Conservation (phyloP, 768 basidiomycete genomes). For the Tricholoma flavovirens region DNA sequence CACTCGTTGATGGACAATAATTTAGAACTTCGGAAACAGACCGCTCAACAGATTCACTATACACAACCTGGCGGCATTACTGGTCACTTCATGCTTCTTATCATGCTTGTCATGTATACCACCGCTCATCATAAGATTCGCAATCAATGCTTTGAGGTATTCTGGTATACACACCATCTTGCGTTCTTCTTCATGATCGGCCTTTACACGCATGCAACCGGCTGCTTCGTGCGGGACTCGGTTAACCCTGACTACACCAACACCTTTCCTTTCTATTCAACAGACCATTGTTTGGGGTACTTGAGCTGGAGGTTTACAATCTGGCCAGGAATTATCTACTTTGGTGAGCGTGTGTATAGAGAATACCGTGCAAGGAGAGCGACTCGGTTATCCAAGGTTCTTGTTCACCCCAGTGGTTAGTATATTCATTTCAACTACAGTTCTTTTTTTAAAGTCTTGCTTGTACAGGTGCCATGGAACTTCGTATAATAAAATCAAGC, state of each 20-base stretch:
- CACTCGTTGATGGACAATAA: background rate
- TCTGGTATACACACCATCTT: conserved; percentile 96
- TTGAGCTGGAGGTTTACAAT: conserved; percentile 87
- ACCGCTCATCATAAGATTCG: conserved; percentile 89
- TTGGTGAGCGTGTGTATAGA: conserved; percentile 79
- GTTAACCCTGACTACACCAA: conserved; percentile 60
- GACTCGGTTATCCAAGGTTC: conserved; percentile 78
- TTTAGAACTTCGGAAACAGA: conserved; percentile 73
- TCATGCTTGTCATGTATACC: conserved; percentile 90
- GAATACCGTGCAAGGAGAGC: conserved; percentile 75
- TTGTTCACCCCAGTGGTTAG: conserved; percentile 84
- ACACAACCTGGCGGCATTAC: conserved; percentile 87
- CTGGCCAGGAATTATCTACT: conserved; percentile 89
- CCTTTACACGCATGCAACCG: conserved; percentile 85
- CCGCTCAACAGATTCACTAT: conserved; percentile 83
- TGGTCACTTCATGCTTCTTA: conserved; percentile 91
- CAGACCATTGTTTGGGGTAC: conserved; percentile 88
- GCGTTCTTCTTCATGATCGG: conserved; percentile 93
- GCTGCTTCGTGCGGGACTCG: conserved; percentile 93
- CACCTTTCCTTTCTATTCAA: conserved; percentile 83
- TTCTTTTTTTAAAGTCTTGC: conserved; percentile 2
- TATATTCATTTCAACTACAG: conserved; percentile 3
- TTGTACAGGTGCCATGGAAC: conserved; percentile 76
- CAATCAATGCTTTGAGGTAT: conserved; percentile 86
- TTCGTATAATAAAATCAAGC: conserved; percentile 86